Evolutionary conservation across 2,329 filamentous ascomycete genomes (phyloP).

Genomic region (Neonectria faginata): DNA sequence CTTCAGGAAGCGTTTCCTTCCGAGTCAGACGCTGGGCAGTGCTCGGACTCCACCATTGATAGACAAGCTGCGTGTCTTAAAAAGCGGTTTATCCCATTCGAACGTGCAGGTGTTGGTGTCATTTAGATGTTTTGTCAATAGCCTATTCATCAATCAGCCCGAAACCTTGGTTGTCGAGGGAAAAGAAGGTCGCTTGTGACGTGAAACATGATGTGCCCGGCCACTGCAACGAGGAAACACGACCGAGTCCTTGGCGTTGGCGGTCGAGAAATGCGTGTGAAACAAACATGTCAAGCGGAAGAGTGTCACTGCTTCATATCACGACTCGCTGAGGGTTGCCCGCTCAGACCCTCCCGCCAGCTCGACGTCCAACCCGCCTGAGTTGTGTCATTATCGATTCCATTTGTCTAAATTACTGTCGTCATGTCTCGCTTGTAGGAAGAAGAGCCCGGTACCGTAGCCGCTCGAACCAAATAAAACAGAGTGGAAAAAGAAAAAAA

Average conservation of each 20-base stretch:
- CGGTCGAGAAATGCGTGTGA: background rate
- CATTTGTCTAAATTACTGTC: background rate
- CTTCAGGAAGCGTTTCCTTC: background rate
- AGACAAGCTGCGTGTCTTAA: background rate
- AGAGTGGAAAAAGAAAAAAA: background rate
- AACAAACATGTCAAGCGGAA: background rate
- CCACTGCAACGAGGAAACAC: background rate
- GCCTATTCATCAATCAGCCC: background rate
- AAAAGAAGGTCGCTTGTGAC: background rate
- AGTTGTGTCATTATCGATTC: background rate
- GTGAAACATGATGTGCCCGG: background rate
- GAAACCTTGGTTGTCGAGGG: background rate
- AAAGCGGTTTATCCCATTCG: background rate
- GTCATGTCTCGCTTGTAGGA: constrained; percentile 6
- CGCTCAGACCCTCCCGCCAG: background rate
- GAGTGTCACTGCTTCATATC: background rate
- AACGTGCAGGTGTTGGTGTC: background rate
- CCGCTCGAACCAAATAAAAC: background rate
- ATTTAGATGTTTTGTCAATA: background rate
- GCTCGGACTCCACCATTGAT: background rate
- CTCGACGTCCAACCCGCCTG: background rate
- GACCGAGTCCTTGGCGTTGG: background rate
- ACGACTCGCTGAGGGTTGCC: background rate
- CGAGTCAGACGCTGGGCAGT: background rate
- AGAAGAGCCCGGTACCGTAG: background rate